phyloP scores from a whole-genome alignment of 139 green algal genomes.

The Chlamydomonas incerta region DNA sequence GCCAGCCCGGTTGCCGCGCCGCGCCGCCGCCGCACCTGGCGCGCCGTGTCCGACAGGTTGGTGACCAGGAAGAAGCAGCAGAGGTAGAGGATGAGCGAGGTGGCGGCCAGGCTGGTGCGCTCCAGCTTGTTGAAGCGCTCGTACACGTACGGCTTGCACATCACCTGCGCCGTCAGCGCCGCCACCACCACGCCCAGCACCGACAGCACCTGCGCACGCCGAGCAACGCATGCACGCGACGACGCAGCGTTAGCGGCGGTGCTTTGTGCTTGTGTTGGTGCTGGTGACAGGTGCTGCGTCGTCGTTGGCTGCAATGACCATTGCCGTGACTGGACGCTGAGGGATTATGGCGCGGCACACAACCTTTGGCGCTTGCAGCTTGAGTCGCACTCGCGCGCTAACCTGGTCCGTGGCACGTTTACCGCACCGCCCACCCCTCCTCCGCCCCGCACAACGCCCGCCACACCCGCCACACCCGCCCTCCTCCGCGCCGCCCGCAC shows the following conservation, averaged over 20 bases:
- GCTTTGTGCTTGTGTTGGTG: no score
- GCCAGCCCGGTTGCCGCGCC: no score
- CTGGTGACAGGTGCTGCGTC: no score
- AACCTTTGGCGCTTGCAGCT: no score
- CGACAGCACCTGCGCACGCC: constrained; percentile 2
- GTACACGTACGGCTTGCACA: background rate
- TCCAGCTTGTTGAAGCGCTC: constrained; percentile 32
- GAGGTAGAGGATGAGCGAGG: constrained; percentile 21
- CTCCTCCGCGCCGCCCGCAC: background rate
- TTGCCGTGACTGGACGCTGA: no score
- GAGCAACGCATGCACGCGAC: background rate
- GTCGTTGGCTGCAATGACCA: no score
- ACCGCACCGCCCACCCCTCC: no score
- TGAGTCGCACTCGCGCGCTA: no score
- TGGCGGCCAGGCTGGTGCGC: background rate
- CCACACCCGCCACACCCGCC: no score
- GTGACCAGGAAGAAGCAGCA: constrained; percentile 34
- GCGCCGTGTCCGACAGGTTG: background rate
- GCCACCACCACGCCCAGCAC: constrained; percentile 34
- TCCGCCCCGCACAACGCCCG: background rate
- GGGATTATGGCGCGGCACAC: no score
- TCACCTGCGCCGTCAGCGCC: background rate
- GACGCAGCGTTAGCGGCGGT: background rate
- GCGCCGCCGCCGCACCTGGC: no score
- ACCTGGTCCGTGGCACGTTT: no score